Base-by-base conservation (phyloP, 2,329 filamentous ascomycete species). In the Magnaporthiopsis poae region DNA sequence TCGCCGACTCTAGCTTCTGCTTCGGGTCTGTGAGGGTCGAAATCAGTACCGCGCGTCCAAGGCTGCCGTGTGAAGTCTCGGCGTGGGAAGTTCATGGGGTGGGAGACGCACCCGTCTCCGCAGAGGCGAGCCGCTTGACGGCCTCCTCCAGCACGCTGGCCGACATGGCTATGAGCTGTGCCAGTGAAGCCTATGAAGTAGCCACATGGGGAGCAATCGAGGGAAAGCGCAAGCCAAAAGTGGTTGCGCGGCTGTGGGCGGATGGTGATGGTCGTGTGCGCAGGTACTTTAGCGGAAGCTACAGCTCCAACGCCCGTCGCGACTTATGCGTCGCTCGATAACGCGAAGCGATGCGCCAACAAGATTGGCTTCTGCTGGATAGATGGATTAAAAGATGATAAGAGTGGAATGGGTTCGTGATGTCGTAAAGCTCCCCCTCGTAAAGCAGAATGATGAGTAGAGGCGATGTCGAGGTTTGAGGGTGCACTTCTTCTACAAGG, bases 1-100 rank as follows among this genome's bases (percentile, higher is more conserved):
- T 88, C 69, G 94, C 92, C 70, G 92, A 88, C 73, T 92, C 91
- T 69, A 90, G 85, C 80, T 93, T 96, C 67, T 87, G 79, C 80
- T 91, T 91, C 67, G 89, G 80, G 80, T 98, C 95, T 96, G 69
- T 25, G 59, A 65, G 56, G 31, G 64, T 61, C 21, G 60, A 15
- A 33, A 21, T 56, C n/a, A 65, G 60, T 64, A 61, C 63, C 12
- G 21, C 25, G 31, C 25, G 5, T 27, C 46, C 46, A 18, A 59
- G 29, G 5, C n/a, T 2, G 21, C 46, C 7, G 46, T 31, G 29
- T 0, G 46, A 7, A 8, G 7, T 21, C 5, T 7, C 25, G 13
- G 18, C 31, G 7, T 13, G 15, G 9, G n/a, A 11, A 15, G 18
- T 64, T 60, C 18, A 35, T 25, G 29, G 18, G 21, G 46, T 18